phyloP scores from a whole-genome alignment of 495 filamentous ascomycete genomes.

The Penicillium bialowiezense region DNA sequence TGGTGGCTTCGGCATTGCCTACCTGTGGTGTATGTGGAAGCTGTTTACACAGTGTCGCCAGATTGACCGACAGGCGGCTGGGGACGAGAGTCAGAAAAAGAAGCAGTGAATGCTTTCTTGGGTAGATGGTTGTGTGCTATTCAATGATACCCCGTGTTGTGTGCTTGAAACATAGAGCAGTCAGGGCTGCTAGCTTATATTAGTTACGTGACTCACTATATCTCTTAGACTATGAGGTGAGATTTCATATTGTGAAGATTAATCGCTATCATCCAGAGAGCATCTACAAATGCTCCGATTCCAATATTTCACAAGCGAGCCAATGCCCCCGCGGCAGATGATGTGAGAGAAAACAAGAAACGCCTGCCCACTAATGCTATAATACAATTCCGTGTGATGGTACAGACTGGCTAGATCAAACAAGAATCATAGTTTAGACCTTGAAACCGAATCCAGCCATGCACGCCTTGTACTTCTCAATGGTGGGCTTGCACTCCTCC shows the following conservation, averaged over 20 bases:
- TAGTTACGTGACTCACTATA: not conserved
- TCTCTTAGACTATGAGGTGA: slow-evolving; percentile 11
- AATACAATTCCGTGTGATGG: slow-evolving; percentile 17
- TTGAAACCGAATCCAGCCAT: slow-evolving; percentile 95
- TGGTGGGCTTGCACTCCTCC: slow-evolving; percentile 74
- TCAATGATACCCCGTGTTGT: slow-evolving; percentile 33
- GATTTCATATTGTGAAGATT: slow-evolving; percentile 11
- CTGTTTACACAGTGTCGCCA: slow-evolving; percentile 58
- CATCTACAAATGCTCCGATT: not conserved
- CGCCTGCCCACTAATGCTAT: slow-evolving; percentile 26
- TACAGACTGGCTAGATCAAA: slow-evolving; percentile 5
- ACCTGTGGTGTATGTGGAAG: slow-evolving; percentile 82
- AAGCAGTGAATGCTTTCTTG: slow-evolving; percentile 29
- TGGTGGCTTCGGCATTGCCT: slow-evolving; percentile 80
- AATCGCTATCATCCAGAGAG: slow-evolving; percentile 1
- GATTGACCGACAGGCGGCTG: slow-evolving; percentile 24
- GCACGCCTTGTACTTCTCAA: slow-evolving; percentile 84
- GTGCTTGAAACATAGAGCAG: slow-evolving; percentile 1
- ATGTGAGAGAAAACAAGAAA: slow-evolving; percentile 18
- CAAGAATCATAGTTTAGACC: slow-evolving; percentile 39
- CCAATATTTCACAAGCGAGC: not conserved
- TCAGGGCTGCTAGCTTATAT: not conserved
- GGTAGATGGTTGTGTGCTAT: slow-evolving; percentile 10
- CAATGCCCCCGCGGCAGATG: not conserved
- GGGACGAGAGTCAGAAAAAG: slow-evolving; percentile 38